A percentile compares a stretch with the other conserved stretches of the same genome.
Conservation (phyloP, 1,284 basidiomycete genomes). For the Amylostereum areolatum region DNA sequence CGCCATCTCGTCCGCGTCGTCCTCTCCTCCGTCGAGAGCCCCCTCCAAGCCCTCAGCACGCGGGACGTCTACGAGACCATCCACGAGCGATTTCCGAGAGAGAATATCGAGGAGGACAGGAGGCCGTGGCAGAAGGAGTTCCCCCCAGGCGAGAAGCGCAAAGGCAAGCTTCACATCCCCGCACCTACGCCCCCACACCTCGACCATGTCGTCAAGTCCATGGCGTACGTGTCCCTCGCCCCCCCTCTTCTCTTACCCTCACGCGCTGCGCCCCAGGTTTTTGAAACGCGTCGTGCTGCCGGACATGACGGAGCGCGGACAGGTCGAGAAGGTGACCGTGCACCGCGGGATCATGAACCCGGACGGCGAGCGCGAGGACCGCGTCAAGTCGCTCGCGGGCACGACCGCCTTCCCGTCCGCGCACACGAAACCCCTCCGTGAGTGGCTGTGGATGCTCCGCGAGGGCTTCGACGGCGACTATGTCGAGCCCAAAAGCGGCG, state of each 20-base stretch:
- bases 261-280: background rate
- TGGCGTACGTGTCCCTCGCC: background rate
- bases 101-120: background rate
- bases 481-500: too few relatives aligned
- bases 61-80: background rate
- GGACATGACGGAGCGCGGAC: background rate
- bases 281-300: background rate
- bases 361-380: slow-evolving; percentile 5
- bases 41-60: background rate
- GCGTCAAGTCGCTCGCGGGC: slow-evolving; percentile 12
- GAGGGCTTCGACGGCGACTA: too few relatives aligned
- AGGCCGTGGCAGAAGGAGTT: background rate
- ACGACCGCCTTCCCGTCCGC: background rate
- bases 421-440: too few relatives aligned
- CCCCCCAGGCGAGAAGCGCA: too few relatives aligned
- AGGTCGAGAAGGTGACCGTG: background rate
- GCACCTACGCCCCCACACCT: background rate
- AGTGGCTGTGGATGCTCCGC: too few relatives aligned
- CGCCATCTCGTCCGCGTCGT: background rate
- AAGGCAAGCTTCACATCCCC: background rate
- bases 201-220: background rate
- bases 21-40: background rate
- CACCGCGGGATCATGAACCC: background rate
- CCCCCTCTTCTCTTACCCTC: background rate
- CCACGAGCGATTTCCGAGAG: background rate